Evolutionary conservation across 805 yeast genomes (phyloP).

Genomic region (Yarrowia sp.): DNA sequence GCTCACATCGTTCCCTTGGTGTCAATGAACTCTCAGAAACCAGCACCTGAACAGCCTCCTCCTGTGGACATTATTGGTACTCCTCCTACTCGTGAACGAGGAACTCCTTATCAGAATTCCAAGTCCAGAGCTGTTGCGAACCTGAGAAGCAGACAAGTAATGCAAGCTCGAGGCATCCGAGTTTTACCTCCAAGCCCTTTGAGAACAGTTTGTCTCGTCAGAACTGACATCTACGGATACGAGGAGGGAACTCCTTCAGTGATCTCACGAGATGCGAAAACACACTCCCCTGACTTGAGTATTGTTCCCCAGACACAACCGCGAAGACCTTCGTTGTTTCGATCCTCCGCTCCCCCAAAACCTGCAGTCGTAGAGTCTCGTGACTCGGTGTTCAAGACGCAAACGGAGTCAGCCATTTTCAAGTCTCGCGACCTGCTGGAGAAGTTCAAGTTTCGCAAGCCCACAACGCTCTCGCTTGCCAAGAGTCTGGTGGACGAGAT

Average conservation of each 20-base stretch:
- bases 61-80: neutral
- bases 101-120: neutral
- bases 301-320: neutral
- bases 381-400: neutral
- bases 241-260: neutral
- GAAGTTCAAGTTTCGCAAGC: neutral
- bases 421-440: neutral
- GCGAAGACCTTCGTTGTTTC: neutral
- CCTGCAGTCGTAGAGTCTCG: neutral
- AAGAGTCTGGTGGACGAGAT: neutral
- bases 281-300: neutral
- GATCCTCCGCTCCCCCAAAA: neutral
- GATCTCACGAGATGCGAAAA: neutral
- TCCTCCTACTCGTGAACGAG: neutral
- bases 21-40: too few relatives aligned
- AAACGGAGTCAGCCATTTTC: neutral
- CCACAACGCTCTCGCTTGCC: neutral
- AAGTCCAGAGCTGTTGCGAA: neutral
- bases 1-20: neutral
- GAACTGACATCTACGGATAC: too few relatives aligned
- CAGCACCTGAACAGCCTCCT: too few relatives aligned
- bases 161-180: neutral
- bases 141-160: neutral
- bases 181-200: neutral
- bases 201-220: neutral